Percentiles rank a stretch among this genome's conserved stretches.
These are phyloP conservation scores for Bipolaris cookei DNA, from an alignment of 2,329 filamentous ascomycete species.

Conservation along the genomic window DNA sequence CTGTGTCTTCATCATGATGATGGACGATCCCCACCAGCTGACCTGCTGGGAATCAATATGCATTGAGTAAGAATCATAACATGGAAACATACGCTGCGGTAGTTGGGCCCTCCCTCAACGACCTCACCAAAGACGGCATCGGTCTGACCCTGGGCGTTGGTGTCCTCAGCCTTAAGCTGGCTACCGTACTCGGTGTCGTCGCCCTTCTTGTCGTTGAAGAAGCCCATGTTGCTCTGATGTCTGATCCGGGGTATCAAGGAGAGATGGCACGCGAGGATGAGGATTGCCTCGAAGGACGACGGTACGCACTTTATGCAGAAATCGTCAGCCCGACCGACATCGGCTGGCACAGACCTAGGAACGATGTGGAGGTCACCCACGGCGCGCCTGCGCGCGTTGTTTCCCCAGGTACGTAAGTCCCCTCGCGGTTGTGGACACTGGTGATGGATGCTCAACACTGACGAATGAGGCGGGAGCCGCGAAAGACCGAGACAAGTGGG, in stretches of 20 bases:
- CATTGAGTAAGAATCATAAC: background rate
- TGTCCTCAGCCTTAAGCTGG: conserved; percentile 12
- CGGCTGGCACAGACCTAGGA: conserved; percentile 8
- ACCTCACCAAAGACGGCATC: conserved; percentile 59
- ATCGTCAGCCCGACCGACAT: conserved; percentile 14
- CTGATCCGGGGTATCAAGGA: conserved; percentile 6
- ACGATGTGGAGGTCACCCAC: conserved; percentile 11
- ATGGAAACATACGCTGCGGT: conserved; percentile 51
- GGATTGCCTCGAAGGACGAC: conserved; percentile 2
- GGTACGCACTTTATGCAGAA: conserved; percentile 14
- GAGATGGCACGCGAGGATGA: conserved; percentile 6
- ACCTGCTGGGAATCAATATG: conserved; percentile 25
- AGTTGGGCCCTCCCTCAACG: conserved; percentile 59
- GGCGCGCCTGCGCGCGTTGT: conserved; percentile 11
- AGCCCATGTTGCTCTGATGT: conserved; percentile 5
- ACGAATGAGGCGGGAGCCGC: conserved; percentile 9
- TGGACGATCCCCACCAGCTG: conserved; percentile 35
- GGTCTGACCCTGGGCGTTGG: conserved; percentile 10
- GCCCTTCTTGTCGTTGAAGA: conserved; percentile 9
- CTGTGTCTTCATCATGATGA: conserved; percentile 42
- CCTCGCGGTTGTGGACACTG: conserved; percentile 2
- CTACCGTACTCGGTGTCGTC: conserved; percentile 10
- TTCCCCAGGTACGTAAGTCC: conserved; percentile 13
- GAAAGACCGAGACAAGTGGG: conserved; percentile 8
- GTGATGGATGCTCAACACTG: conserved; percentile 5